Evolutionary conservation across 805 yeast species (phyloP), one percentile per base, ranked within the genome.

Genomic region (Saturnispora sekii): DNA sequence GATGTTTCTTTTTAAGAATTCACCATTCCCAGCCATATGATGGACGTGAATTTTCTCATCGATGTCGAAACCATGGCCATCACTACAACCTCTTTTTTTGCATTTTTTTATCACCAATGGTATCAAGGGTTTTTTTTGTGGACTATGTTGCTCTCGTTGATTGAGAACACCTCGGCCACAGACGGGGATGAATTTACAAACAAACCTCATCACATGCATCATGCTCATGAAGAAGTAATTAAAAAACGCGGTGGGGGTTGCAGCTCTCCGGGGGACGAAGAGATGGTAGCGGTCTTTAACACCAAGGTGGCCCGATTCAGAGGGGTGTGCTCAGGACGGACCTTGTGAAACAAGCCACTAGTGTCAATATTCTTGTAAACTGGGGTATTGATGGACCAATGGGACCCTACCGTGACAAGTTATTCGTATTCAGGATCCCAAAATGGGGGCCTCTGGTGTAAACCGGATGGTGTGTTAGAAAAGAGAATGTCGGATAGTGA

Each of bases 321-420:
- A 72, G 41, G 96, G 96, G 18, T 88, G 95, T 95, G 96, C 95
- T 41, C 77, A 77, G 41, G 93, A 84, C 61, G 82, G 79, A 55
- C 55, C 69, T 32, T 87, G 96, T 63, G 61, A 78, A 4, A 69
- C 81, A 21, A 95, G 93, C n/a, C 65, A 70, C 29, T 88, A 79
- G 74, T 87, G 96, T 63, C 96, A 95, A 29, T 88, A 82, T 62
- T 96, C 96, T 14, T 87, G 96, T 60, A 79, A 87, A 14, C 84
- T 95, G 35, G 96, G 96, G 47, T 76, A 84, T 61, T 87, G 45
- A 80, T 82, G 81, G 84, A 79, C 29, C 96, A 87, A 64, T 87
- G 95, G 96, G 93, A 88, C 57, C 78, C 87, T 4, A 50, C 61
- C 4, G 82, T 80, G 32, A 84, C 84, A n/a, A 52, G 77, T 10